A percentile compares a stretch with the other conserved stretches of the same genome.
phyloP scores from a whole-genome alignment of 192 early-diverging fungal genomes.

The Coemansia sp. region DNA sequence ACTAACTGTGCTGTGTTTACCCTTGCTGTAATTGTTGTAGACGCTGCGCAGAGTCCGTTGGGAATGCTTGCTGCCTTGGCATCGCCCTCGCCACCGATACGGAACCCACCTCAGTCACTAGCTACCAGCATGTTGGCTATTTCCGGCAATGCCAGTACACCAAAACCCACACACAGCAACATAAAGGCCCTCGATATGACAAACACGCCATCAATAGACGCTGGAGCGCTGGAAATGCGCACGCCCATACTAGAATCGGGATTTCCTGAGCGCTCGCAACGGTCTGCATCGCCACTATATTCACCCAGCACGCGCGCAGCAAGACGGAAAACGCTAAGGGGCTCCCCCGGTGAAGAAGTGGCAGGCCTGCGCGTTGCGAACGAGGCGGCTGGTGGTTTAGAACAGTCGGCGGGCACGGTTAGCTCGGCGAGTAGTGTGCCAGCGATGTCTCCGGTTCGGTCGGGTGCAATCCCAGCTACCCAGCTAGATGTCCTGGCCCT shows the following conservation, averaged over 20 bases:
- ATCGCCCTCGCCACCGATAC: slow-evolving; percentile 28
- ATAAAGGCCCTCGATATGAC: background rate
- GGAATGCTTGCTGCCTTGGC: slow-evolving; percentile 49
- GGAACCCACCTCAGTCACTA: background rate
- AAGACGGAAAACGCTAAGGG: slow-evolving; percentile 16
- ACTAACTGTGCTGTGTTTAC: background rate
- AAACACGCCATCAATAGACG: slow-evolving; percentile 2
- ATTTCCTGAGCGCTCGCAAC: background rate
- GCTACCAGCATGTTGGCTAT: background rate
- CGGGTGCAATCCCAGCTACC: slow-evolving; percentile 35
- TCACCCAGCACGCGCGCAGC: slow-evolving; percentile 46
- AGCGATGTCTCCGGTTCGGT: slow-evolving; percentile 1
- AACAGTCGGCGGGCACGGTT: background rate
- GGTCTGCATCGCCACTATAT: slow-evolving; percentile 31
- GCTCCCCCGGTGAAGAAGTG: background rate
- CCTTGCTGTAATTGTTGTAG: slow-evolving; percentile 11
- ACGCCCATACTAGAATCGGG: slow-evolving; percentile 1
- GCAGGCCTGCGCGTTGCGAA: background rate
- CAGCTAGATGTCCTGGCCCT: slow-evolving; percentile 52
- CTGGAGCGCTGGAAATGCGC: background rate
- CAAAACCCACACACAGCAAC: background rate
- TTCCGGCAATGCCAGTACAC: background rate
- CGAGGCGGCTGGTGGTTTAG: background rate
- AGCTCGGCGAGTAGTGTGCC: background rate
- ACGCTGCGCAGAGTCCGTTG: slow-evolving; percentile 23